These are phyloP conservation scores for Globisporangium sylvaticum DNA, from an alignment of 352 stramenopile species.

Conservation along the genomic window DNA sequence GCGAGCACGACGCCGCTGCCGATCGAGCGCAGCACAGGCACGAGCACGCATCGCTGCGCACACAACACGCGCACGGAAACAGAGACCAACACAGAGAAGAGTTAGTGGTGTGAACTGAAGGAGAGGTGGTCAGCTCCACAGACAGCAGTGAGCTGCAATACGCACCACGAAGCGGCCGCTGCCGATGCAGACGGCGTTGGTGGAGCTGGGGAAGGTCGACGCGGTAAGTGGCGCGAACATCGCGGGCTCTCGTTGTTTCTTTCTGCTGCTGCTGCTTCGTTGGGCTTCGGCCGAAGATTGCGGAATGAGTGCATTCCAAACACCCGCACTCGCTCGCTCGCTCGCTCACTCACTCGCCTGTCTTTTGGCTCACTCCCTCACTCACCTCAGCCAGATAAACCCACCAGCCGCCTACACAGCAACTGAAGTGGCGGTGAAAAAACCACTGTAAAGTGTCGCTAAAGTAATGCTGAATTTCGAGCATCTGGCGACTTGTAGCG, in stretches of 20 bases:
- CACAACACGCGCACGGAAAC: not conserved
- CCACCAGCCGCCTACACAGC: not conserved
- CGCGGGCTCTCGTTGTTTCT: not conserved
- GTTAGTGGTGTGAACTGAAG: not conserved
- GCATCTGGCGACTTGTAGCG: not conserved
- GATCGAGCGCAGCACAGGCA: slow-evolving; percentile 40
- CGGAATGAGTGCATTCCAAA: not conserved
- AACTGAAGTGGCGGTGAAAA: not conserved
- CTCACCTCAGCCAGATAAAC: not conserved
- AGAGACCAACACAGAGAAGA: not conserved
- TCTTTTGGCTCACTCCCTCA: not conserved
- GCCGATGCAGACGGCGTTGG: slow-evolving; percentile 28
- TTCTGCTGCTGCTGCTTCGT: not conserved
- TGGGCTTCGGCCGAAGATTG: slow-evolving; percentile 9
- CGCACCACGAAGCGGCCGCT: slow-evolving; percentile 33
- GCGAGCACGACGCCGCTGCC: slow-evolving; percentile 48
- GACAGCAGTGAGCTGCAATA: not conserved
- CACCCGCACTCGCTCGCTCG: not conserved
- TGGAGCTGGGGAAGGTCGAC: slow-evolving; percentile 5
- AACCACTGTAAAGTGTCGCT: not conserved
- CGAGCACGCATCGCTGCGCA: slow-evolving; percentile 48
- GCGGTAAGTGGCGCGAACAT: slow-evolving; percentile 10
- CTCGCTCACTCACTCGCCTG: not conserved
- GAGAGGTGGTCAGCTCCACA: not conserved
- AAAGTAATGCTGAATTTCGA: not conserved